phyloP scores from a whole-genome alignment of 2,329 filamentous ascomycete species.

The Endoconidiophora polonica region DNA sequence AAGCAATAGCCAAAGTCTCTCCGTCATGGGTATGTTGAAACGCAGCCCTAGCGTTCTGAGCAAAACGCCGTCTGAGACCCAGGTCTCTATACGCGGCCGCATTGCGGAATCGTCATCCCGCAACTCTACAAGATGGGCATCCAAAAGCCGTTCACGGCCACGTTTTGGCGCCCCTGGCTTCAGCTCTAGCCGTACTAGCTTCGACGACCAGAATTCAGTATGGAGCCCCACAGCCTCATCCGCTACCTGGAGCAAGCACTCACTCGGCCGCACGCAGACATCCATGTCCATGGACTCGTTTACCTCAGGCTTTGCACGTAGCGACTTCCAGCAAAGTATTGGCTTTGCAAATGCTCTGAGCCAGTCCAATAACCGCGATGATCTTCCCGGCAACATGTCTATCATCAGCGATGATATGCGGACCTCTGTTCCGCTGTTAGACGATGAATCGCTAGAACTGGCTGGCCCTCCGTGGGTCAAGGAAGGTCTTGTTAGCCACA shows the following conservation, averaged over 20 bases:
- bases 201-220: constrained; percentile 77
- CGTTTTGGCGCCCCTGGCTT: constrained; percentile 60
- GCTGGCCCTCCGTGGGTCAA: constrained; percentile 96
- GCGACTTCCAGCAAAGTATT: constrained; percentile 88
- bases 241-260: constrained; percentile 93
- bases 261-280: constrained; percentile 74
- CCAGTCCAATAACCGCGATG: constrained; percentile 85
- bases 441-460: constrained; percentile 84
- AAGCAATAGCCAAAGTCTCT: constrained; percentile 31
- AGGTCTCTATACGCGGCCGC: constrained; percentile 53
- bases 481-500: constrained; percentile 89
- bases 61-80: constrained; percentile 76
- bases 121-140: constrained; percentile 51
- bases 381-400: constrained; percentile 36
- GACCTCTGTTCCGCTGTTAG: constrained; percentile 49
- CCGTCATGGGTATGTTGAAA: constrained; percentile 62
- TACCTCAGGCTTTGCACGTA: constrained; percentile 54
- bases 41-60: constrained; percentile 81
- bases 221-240: constrained; percentile 76
- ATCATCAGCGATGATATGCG: constrained; percentile 44
- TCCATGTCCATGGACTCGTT: constrained; percentile 89
- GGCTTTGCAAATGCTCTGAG: constrained; percentile 94
- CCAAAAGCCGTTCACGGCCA: constrained; percentile 70
- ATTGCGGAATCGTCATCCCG: constrained; percentile 39
- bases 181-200: constrained; percentile 80